Conservation (phyloP, 2,329 filamentous ascomycete species). For the Colletotrichum australisinense region DNA sequence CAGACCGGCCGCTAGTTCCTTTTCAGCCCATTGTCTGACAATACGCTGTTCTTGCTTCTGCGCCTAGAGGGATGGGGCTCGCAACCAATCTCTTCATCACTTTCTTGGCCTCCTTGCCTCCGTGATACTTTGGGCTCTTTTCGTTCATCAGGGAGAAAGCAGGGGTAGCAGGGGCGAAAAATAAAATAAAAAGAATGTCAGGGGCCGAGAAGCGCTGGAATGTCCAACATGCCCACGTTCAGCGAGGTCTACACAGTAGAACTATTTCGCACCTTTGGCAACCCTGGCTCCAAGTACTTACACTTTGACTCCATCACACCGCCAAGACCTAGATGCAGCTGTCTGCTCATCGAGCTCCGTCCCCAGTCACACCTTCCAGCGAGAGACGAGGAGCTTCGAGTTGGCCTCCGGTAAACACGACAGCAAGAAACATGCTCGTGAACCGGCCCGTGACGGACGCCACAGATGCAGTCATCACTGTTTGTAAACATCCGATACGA, state of each 20-base stretch:
- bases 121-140: background rate
- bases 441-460: conserved; percentile 24
- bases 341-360: background rate
- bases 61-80: conserved; percentile 13
- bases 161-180: background rate
- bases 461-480: conserved; percentile 6
- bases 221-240: background rate
- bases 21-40: background rate
- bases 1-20: background rate
- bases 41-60: background rate
- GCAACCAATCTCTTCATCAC: conserved; percentile 2
- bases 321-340: conserved; percentile 3
- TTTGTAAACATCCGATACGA: conserved; percentile 1
- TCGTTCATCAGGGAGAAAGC: conserved; percentile 1
- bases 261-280: background rate
- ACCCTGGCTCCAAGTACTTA: background rate
- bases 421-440: background rate
- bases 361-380: background rate
- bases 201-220: conserved; percentile 8
- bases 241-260: background rate
- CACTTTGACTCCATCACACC: background rate
- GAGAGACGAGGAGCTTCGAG: background rate
- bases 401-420: background rate
- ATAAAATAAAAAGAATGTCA: background rate
- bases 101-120: background rate